Conservation (phyloP, 257 asterid genomes). For the Leptodermis oblonga region DNA sequence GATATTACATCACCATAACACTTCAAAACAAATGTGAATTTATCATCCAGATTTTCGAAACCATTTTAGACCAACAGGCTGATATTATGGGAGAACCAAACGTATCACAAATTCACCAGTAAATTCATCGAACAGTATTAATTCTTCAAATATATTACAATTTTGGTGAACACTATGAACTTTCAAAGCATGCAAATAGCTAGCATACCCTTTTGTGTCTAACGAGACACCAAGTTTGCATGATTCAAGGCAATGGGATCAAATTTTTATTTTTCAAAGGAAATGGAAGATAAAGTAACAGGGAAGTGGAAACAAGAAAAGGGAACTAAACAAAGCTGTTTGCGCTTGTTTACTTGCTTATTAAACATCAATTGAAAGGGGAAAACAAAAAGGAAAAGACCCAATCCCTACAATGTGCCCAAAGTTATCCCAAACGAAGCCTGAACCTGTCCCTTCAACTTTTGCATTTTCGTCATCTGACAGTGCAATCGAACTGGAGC, state of each 20-base stretch:
- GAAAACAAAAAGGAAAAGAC: background rate
- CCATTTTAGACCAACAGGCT: background rate
- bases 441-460: conserved; percentile 92
- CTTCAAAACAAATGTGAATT: background rate
- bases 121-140: background rate
- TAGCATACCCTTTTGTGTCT: too few relatives aligned
- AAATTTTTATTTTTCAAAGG: background rate
- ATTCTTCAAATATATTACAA: background rate
- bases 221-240: too few relatives aligned
- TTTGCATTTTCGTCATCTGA: conserved; percentile 50
- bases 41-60: background rate
- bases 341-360: background rate
- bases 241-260: too few relatives aligned
- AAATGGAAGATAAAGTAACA: background rate
- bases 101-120: background rate
- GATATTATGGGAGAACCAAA: background rate
- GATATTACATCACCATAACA: background rate
- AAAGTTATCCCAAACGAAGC: conserved; percentile 87
- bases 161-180: background rate
- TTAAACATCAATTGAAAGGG: background rate
- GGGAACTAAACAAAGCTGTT: background rate
- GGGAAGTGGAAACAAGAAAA: background rate
- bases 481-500: conserved; percentile 25
- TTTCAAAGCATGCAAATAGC: too few relatives aligned
- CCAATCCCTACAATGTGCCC: conserved; percentile 74